Conservation (phyloP, 2,329 filamentous ascomycete species). For the Colletotrichum sp. region DNA sequence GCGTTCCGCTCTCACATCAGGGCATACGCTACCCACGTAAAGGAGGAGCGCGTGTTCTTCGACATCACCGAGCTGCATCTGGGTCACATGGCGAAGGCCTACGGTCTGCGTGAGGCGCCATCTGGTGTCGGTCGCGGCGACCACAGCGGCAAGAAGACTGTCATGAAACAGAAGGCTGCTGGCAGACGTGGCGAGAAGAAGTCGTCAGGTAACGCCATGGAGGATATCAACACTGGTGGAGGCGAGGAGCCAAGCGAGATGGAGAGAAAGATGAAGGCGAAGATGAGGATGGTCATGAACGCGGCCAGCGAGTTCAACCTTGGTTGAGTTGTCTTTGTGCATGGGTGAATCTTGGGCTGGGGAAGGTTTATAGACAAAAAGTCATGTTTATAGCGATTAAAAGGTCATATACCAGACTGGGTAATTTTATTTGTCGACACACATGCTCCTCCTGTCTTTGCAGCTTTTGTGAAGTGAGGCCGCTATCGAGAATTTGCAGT, state of each 20-base stretch:
- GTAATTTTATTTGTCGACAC: not conserved
- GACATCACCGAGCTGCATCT: constrained; percentile 91
- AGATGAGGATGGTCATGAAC: constrained; percentile 61
- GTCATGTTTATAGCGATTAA: constrained; percentile 7
- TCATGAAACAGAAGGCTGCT: constrained; percentile 34
- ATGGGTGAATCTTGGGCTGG: not conserved
- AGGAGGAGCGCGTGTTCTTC: constrained; percentile 84
- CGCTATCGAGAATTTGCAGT: not conserved
- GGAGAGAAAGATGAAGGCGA: constrained; percentile 70
- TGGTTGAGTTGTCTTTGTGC: constrained; percentile 44
- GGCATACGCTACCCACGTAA: constrained; percentile 92
- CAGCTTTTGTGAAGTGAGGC: not conserved
- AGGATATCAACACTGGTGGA: constrained; percentile 28
- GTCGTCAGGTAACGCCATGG: constrained; percentile 27
- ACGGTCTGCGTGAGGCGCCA: constrained; percentile 86
- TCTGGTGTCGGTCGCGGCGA: constrained; percentile 74
- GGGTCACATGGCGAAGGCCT: constrained; percentile 93
- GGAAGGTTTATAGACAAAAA: constrained; percentile 14
- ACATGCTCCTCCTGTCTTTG: not conserved
- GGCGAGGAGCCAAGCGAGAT: constrained; percentile 46
- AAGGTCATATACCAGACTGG: constrained; percentile 14
- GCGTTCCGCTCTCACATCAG: constrained; percentile 92
- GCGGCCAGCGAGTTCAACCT: constrained; percentile 73
- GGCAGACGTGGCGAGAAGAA: constrained; percentile 18
- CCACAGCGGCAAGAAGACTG: constrained; percentile 48